Evolutionary conservation across 352 stramenopile genomes (phyloP), one percentile per base, ranked within the genome.

Genomic region (Pythium periplocum): DNA sequence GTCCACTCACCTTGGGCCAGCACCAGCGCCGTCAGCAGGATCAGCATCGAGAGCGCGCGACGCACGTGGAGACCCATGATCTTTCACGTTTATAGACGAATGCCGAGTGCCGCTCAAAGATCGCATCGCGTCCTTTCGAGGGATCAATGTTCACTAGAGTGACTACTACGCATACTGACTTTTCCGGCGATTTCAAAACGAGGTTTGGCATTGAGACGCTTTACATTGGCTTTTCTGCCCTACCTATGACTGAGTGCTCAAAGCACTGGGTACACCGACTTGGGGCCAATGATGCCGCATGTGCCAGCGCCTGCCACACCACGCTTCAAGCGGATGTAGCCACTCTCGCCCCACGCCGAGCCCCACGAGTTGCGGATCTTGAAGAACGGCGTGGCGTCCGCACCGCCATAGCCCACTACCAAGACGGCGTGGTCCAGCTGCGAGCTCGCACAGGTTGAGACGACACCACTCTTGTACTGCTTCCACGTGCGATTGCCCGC

Each of bases 361-460:
- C 96, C 95, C 96, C 96, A 99, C 53, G 95, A 98, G 73, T 99
- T 99, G 62, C 97, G 98, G 45, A 99, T 92, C 69, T 98, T 98
- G 86, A 96, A 99, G 65, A 66, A 84, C 26, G 61, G 64, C 43
- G 66, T 51, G n/a, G 58, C 51, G 48, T 42, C 58, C 6, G 64
- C 65, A 39, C 64, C 72, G 40, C 83, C 86, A 66, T 98, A 99
- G n/a, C 96, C 96, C 11, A 99, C 95, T 4, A 92, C 91, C 57
- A 99, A 77, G 33, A 99, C 95, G 32, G 96, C 97, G 67, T 99
- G 97, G 66, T 99, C 96, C 52, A 99, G 87, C 35, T 96, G 69
- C n/a, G 82, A 68, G 49, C 87, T 95, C 52, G 70, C 83, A 51
- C 74, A 90, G 7, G 62, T 74, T 31, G 68, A 71, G 51, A 98